Percentiles rank a stretch among this genome's conserved stretches.
These are phyloP conservation scores for Glycine tomentella DNA, from an alignment of 306 rosid genomes.

Conservation along the genomic window DNA sequence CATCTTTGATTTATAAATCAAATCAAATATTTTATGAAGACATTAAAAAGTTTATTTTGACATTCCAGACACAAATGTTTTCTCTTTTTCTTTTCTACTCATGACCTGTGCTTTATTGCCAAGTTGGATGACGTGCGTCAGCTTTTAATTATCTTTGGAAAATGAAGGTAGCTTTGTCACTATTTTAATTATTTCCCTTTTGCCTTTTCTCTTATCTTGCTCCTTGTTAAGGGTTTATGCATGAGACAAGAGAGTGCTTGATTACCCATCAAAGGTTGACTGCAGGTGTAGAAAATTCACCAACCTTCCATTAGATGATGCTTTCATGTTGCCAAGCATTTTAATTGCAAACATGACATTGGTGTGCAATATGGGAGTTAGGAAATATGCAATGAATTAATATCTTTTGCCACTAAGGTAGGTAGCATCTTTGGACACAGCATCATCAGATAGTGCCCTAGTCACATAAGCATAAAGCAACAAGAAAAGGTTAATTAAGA, in stretches of 20 bases:
- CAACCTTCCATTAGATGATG: constrained; percentile 40
- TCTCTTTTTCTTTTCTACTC: constrained; percentile 16
- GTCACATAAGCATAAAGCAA: constrained; percentile 36
- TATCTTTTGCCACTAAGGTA: constrained; percentile 34
- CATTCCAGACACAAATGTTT: constrained; percentile 9
- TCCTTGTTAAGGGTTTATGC: constrained; percentile 41
- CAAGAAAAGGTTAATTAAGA: background rate
- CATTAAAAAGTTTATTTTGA: background rate
- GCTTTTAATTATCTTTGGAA: constrained; percentile 44
- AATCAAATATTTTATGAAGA: background rate
- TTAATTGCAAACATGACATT: constrained; percentile 50
- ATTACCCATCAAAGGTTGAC: constrained; percentile 50
- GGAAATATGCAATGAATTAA: constrained; percentile 35
- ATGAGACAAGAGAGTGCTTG: constrained; percentile 45
- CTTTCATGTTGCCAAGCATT: constrained; percentile 45
- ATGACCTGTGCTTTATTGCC: constrained; percentile 45
- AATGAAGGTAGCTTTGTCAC: constrained; percentile 48
- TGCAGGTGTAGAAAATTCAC: constrained; percentile 27
- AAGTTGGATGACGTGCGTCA: constrained; percentile 43
- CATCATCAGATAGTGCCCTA: constrained; percentile 39
- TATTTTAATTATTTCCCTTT: constrained; percentile 42
- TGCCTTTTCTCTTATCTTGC: constrained; percentile 46
- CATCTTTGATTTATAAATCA: background rate
- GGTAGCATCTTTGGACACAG: constrained; percentile 48
- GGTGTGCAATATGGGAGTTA: constrained; percentile 31